Evolutionary conservation across 148 eudicot genomes (phyloP).

Genomic region (Tetragonia tetragonoides): DNA sequence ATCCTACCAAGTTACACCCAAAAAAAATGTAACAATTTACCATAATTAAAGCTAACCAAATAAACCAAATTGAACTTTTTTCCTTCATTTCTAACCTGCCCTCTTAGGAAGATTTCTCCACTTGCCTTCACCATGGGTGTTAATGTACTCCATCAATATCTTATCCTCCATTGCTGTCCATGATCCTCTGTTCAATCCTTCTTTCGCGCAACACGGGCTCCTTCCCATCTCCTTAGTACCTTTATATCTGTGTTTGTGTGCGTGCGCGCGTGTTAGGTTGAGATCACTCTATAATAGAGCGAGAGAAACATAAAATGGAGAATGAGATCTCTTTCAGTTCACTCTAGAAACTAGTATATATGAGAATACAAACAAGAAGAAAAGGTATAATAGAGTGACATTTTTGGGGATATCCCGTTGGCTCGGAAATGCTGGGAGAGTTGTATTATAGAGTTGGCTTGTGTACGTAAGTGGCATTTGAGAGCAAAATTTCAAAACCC

Average conservation of each 20-base stretch:
- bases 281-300: background rate
- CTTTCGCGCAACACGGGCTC: conserved; percentile 41
- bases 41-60: background rate
- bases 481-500: conserved; percentile 27
- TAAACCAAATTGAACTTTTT: no score
- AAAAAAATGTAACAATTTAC: background rate
- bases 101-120: conserved; percentile 44
- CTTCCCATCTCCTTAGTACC: conserved; percentile 32
- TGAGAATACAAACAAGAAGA: conserved; percentile 12
- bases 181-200: conserved; percentile 40
- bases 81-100: conserved; percentile 43
- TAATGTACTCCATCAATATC: conserved; percentile 33
- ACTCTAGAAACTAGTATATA: background rate
- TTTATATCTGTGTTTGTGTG: background rate
- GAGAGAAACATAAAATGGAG: background rate
- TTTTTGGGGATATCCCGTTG: background rate
- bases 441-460: conserved; percentile 28
- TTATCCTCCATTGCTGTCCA: conserved; percentile 44
- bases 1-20: conserved; percentile 14
- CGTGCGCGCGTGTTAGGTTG: background rate
- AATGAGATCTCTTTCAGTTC: background rate
- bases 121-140: conserved; percentile 42
- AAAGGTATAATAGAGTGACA: background rate
- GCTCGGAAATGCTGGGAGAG: background rate
- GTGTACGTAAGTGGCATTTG: conserved; percentile 19